Evolutionary conservation across 768 basidiomycete genomes (phyloP).

Genomic region (Mycena alexandri): DNA sequence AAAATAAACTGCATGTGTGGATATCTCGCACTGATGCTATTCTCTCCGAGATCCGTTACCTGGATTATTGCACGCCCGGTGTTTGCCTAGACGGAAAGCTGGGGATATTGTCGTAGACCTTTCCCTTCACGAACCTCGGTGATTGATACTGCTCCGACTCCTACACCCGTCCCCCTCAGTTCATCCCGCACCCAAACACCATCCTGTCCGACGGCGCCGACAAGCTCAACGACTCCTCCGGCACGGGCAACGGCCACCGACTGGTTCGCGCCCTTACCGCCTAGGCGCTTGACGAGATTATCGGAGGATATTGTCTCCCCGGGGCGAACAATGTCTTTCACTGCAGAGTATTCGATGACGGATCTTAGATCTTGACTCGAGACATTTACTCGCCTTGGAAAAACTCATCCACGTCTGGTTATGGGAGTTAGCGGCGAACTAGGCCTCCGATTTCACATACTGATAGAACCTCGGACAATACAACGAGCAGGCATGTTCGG

Average conservation of each 20-base stretch:
- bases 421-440: conserved; percentile 3
- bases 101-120: not conserved
- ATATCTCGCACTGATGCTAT: conserved; percentile 65
- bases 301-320: conserved; percentile 72
- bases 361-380: not conserved
- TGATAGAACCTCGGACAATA: conserved; percentile 63
- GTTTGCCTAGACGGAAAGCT: conserved; percentile 50
- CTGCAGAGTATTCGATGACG: conserved; percentile 44
- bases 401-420: conserved; percentile 68
- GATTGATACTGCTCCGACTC: conserved; percentile 52
- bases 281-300: conserved; percentile 60
- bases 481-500: conserved; percentile 43
- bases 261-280: conserved; percentile 77
- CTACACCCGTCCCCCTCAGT: conserved; percentile 56
- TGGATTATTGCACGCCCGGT: conserved; percentile 75
- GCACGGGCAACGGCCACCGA: conserved; percentile 69
- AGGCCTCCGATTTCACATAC: conserved; percentile 47
- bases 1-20: not conserved
- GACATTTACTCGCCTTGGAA: conserved; percentile 58
- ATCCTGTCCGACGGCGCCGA: conserved; percentile 68
- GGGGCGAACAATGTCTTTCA: conserved; percentile 64
- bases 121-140: conserved; percentile 49
- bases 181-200: conserved; percentile 61
- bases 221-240: conserved; percentile 60
- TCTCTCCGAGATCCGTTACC: conserved; percentile 68